Base-by-base conservation (phyloP, 2,329 filamentous ascomycete species). In the Colletotrichum salicis region DNA sequence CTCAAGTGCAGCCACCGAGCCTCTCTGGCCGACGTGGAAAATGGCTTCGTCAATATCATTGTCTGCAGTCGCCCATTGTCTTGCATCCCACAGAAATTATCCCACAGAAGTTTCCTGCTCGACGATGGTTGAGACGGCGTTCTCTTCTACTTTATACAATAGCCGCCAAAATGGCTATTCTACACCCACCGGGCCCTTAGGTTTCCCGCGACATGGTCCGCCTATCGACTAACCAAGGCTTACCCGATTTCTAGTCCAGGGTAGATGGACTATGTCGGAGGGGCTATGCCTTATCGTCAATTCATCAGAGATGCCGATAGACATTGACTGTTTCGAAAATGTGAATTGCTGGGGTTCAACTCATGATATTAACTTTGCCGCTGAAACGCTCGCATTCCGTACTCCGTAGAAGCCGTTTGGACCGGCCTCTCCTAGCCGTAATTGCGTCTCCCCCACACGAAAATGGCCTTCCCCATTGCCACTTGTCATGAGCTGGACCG, bases 281-380 rank as follows among this genome's bases (percentile, higher is more conserved):
- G 60, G 60, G 66, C 59, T 57, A 29, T 41, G 54, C 33, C 41
- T 52, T 22, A 29, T 59, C 37, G 13, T 58, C 27, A n/a, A 35
- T 48, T 48, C 13, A 55, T 29, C n/a, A 48, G 33, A 58, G 29
- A 65, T 55, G 45, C 57, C 33, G 55, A 60, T 55, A 12, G 33
- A 45, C 60, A 54, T 59, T 64, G 31, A 45, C 24, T 33, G 54
- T 65, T 55, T 59, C 54, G 52, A 33, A 52, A 54, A 11, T 33
- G 45, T 54, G n/a, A 55, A 13, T 22, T 52, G n/a, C 15, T 54
- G 41, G 41, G 37, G 41, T 70, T 65, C 60, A 70, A 54, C 54
- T 58, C 8, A 65, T 59, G 19, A 64, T 59, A 33, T 64, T 57
- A 31, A 64, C 59, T 69, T 64, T 58, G n/a, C 24, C 22, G 41